Base-by-base conservation (phyloP, 2,329 filamentous ascomycete genomes). In the Ophiosphaerella herpotricha region DNA sequence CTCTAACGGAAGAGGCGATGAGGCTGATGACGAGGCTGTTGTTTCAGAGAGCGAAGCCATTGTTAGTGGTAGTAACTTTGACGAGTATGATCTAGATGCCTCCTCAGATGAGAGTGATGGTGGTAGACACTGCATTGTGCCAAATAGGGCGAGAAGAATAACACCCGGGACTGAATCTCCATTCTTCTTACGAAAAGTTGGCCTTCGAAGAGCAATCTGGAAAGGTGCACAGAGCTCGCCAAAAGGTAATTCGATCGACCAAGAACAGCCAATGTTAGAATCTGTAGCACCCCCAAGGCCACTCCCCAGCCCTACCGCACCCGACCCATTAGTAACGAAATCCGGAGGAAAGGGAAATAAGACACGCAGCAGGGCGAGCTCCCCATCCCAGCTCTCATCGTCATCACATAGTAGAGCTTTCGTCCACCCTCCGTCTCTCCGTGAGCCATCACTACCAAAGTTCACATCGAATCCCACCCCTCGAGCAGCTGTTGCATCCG, bases 381-480 rank as follows among this genome's bases (percentile, higher is more conserved):
- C 57, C 2, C 49, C 54, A 21, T 64, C 57, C 8, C 57, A 61
- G 36, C 43, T 52, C 5, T 63, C 61, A 3, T 47, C 55, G 4
- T 63, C 66, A 11, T 48, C 60, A 29, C 26, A 43, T 3, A 71
- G 58, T 38, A 64, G 70, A 35, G 55, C 61, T 7, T 65, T 63
- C 56, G 43, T 63, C 41, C 77, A 79, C 26, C 83, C 82, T 6
- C 71, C 73, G 12, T 71, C 82, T 7, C 81, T 82, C 5, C 38
- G 48, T 11, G 79, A 84, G 45, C 77, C 80, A 18, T 86, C 84
- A 1, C 75, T 79, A 14, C 78, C 82, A 38, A 83, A 84, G 33
- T 93, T 93, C 68, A 87, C 86, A 0, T 91, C 87, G 43, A 85
- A 84, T 5, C 85, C 89, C 0, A 84, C 90, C 1, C 90, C 89